Percentiles rank a stretch among this genome's conserved stretches.
Conservation (phyloP, 2,329 filamentous ascomycete genomes). For the Geosmithia flava region DNA sequence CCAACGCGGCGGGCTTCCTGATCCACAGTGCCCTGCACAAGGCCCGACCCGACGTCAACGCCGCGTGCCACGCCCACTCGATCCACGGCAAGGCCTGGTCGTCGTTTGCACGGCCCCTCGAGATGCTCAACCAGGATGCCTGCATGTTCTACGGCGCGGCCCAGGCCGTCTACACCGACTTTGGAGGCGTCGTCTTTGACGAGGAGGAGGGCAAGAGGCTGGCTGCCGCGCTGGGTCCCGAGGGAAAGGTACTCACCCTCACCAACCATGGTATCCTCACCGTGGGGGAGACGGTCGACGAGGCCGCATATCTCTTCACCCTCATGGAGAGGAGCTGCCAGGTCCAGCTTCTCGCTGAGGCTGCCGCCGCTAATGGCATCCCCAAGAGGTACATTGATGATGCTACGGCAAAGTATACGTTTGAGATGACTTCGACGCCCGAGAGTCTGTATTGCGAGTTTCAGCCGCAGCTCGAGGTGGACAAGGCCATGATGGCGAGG, state of each 20-base stretch:
- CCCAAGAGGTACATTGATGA: conserved; percentile 25
- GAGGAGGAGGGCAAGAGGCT: conserved; percentile 52
- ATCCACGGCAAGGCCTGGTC: conserved; percentile 55
- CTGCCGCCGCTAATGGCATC: conserved; percentile 13
- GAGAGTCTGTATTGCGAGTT: conserved; percentile 2
- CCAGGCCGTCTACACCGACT: conserved; percentile 50
- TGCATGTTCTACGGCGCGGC: conserved; percentile 49
- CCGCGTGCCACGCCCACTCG: conserved; percentile 57
- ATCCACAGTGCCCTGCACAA: conserved; percentile 58
- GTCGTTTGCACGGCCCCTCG: conserved; percentile 47
- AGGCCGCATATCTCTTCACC: conserved; percentile 58
- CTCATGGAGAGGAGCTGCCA: conserved; percentile 55
- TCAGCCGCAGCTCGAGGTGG: conserved; percentile 1
- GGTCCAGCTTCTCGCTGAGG: conserved; percentile 14
- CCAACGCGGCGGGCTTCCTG: conserved; percentile 57
- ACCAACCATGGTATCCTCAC: conserved; percentile 62
- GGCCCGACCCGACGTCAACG: conserved; percentile 50
- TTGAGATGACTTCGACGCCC: conserved; percentile 10
- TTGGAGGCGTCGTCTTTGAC: conserved; percentile 38
- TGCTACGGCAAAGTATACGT: conserved; percentile 25
- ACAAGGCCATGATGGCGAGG: not conserved
- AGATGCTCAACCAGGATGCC: conserved; percentile 58
- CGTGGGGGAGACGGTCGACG: conserved; percentile 58
- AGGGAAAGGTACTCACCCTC: conserved; percentile 49
- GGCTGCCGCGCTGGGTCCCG: conserved; percentile 44